Base-by-base conservation (phyloP, 2,329 filamentous ascomycete species). In the Nemania abortiva region DNA sequence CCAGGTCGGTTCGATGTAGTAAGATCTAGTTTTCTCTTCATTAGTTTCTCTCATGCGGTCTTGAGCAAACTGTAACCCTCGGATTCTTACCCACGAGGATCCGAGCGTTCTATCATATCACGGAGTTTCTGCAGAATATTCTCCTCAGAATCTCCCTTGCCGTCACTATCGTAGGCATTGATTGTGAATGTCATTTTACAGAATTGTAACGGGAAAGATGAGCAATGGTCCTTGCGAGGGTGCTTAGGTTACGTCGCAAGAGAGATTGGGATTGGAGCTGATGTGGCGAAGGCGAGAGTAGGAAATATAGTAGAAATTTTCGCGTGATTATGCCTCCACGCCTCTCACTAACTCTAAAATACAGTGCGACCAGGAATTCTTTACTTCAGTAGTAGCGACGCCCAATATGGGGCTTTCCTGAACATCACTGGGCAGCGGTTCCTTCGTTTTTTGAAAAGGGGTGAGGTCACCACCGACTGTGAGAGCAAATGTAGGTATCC, bases 1-100 rank as follows among this genome's bases (percentile, higher is more conserved):
- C 70, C 70, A 72, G 6, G 70, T 72, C 13, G 70, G 70, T 37
- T 72, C 65, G 18, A 72, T 59, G 34, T 72, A 70, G 61, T 70
- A 72, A 1, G 58, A 55, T 15, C 70, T 72, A 4, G 5, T 31
- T 27, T 18, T 4, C 11, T 10, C 11, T 27, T 6, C 6, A 37
- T 56, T 6, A 24, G 1, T 2, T 13, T 18, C 6, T 29, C n/a
- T 15, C 24, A 7, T 9, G 10, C 1, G 7, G 10, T 2, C 18
- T 31, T n/a, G 4, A 9, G 5, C n/a, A 5, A 0, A 11, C 13
- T 2, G 4, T 10, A 10, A 3, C 1, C 13, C 2, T 9, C 18
- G 18, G 24, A 22, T 22, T 2, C 63, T 64, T 61, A 72, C 70
- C 68, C 60, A 10, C 70, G 70, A 42, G 52, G 60, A 57, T 72